phyloP scores from a whole-genome alignment of 169 alveolate genomes.

The Plasmodium vivax region DNA sequence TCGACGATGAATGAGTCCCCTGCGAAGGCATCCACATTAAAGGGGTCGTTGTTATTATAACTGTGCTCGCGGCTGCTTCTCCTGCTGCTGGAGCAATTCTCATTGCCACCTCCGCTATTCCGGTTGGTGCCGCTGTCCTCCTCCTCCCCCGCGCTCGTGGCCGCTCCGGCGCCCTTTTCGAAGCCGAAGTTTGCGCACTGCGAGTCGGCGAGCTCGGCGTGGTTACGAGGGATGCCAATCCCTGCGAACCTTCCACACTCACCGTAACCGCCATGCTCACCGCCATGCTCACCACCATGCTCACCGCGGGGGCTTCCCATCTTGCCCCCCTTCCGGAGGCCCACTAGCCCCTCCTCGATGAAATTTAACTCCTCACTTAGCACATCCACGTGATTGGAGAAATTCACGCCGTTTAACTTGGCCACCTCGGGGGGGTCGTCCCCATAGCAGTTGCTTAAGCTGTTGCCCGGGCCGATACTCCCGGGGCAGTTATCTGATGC shows the following conservation, averaged over 20 bases:
- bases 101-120: neutral
- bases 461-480: neutral
- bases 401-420: neutral
- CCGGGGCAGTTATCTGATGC: neutral
- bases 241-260: neutral
- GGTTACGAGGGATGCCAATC: neutral
- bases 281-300: too few species aligned
- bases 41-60: neutral
- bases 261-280: neutral
- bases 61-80: neutral
- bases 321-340: neutral
- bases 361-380: neutral
- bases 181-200: neutral
- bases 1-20: neutral
- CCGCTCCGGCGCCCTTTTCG: neutral
- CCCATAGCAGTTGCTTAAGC: neutral
- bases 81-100: neutral
- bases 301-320: neutral
- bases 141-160: neutral
- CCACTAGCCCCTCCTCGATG: neutral
- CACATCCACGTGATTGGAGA: neutral
- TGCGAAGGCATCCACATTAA: neutral
- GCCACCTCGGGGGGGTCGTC: neutral
- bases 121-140: neutral
- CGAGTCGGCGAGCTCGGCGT: neutral